Conservation (phyloP, 2,329 filamentous ascomycete genomes). For the Aureobasidium lini region DNA sequence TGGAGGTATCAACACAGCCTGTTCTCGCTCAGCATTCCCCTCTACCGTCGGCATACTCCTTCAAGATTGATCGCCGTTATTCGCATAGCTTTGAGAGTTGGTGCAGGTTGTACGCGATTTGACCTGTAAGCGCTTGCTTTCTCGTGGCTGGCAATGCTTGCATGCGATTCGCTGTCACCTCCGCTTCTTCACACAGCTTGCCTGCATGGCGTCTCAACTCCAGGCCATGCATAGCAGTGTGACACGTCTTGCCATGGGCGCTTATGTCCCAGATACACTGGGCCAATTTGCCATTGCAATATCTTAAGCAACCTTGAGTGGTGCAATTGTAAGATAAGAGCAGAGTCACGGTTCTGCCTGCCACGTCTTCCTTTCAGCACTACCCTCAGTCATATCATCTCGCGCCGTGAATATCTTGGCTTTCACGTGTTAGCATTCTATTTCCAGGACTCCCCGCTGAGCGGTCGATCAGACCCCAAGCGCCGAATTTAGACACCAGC, state of each 20-base stretch:
- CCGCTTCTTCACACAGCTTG: background rate
- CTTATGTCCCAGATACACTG: background rate
- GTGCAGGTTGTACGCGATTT: background rate
- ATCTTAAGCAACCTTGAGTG: background rate
- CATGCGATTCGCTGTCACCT: slow-evolving; percentile 6
- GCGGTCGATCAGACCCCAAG: background rate
- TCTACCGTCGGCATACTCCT: background rate
- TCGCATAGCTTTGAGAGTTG: background rate
- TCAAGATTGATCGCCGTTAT: background rate
- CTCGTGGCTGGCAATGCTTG: background rate
- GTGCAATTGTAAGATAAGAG: background rate
- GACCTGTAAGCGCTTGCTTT: slow-evolving; percentile 9
- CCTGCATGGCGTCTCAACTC: background rate
- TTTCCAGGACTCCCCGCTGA: background rate
- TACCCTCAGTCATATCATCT: background rate
- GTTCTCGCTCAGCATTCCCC: background rate
- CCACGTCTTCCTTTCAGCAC: background rate
- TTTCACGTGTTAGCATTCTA: slow-evolving; percentile 1
- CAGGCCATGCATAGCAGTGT: background rate
- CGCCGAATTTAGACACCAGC: slow-evolving; percentile 7
- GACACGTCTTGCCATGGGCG: slow-evolving; percentile 9
- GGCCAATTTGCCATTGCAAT: background rate
- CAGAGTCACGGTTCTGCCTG: background rate
- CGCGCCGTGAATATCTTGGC: background rate
- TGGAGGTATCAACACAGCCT: no score